phyloP scores from a whole-genome alignment of 2,329 filamentous ascomycete genomes.

The Didymella glomerata region DNA sequence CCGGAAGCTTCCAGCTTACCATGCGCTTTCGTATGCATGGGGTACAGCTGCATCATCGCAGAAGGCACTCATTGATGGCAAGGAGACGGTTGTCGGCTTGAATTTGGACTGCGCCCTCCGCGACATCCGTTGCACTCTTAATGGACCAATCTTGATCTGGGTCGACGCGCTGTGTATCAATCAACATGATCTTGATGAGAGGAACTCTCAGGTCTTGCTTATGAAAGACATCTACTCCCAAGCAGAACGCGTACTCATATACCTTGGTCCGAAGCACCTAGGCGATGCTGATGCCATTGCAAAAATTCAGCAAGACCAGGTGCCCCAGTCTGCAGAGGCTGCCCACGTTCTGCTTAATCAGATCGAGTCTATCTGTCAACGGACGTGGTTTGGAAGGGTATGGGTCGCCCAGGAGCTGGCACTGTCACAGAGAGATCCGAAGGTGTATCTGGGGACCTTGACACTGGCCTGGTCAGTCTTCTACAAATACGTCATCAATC shows the following conservation, averaged over 20 bases:
- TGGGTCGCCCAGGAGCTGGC: slow-evolving; percentile 27
- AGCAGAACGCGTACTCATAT: slow-evolving; percentile 13
- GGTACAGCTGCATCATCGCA: neutral
- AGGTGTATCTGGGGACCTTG: slow-evolving; percentile 4
- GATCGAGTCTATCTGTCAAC: slow-evolving; percentile 1
- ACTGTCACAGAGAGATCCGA: slow-evolving; percentile 18
- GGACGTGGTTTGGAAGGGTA: slow-evolving; percentile 20
- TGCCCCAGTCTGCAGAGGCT: neutral
- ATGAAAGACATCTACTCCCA: slow-evolving; percentile 20
- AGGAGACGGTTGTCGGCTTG: neutral
- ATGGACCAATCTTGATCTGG: slow-evolving; percentile 7
- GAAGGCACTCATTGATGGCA: slow-evolving; percentile 1
- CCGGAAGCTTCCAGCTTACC: slow-evolving; percentile 2
- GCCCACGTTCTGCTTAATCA: neutral
- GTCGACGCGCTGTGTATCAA: slow-evolving; percentile 21
- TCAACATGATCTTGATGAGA: slow-evolving; percentile 16
- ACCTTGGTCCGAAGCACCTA: slow-evolving; percentile 10
- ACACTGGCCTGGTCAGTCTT: slow-evolving; percentile 6
- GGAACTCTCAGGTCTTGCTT: slow-evolving; percentile 18
- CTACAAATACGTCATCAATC: neutral
- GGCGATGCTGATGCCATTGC: neutral
- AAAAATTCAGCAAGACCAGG: neutral
- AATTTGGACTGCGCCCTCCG: slow-evolving; percentile 22
- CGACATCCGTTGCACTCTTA: slow-evolving; percentile 4
- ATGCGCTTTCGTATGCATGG: slow-evolving; percentile 25